phyloP scores from a whole-genome alignment of 495 filamentous ascomycete genomes.

The Tuber indicum region DNA sequence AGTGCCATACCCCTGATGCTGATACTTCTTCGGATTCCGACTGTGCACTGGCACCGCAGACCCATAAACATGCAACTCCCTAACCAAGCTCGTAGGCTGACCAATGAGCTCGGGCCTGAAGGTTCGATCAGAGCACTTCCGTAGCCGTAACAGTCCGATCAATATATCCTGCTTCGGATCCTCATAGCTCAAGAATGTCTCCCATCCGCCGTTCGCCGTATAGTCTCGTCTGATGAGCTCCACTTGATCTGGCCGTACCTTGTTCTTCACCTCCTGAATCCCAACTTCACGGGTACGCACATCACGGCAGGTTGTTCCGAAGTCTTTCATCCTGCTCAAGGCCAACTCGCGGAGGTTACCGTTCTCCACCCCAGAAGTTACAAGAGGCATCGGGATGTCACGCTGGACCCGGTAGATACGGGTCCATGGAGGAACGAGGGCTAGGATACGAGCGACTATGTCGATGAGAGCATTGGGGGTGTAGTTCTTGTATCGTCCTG shows the following conservation, averaged over 20 bases:
- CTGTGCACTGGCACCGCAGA: constrained; percentile 92
- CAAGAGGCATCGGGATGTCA: constrained; percentile 97
- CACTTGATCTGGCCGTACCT: constrained; percentile 91
- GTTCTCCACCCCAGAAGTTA: constrained; percentile 95
- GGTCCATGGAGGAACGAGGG: constrained; percentile 93
- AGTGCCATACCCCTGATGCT: constrained; percentile 96
- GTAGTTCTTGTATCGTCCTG: constrained; percentile 95
- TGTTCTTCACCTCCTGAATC: constrained; percentile 97
- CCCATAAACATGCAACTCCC: constrained; percentile 94
- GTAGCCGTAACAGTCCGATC: constrained; percentile 79
- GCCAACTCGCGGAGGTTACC: constrained; percentile 92
- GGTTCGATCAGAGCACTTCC: constrained; percentile 83
- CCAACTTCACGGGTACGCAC: constrained; percentile 97
- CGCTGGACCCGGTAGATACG: constrained; percentile 97
- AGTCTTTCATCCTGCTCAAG: constrained; percentile 93
- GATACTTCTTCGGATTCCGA: constrained; percentile 88
- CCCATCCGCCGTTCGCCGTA: constrained; percentile 90
- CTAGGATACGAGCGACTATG: constrained; percentile 87
- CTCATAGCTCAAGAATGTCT: constrained; percentile 96
- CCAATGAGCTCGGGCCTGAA: constrained; percentile 80
- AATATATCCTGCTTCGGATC: constrained; percentile 98
- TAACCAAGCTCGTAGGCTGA: constrained; percentile 83
- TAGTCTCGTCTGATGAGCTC: constrained; percentile 97
- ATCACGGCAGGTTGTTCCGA: constrained; percentile 92
- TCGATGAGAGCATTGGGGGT: constrained; percentile 94